Base-by-base conservation (phyloP, 176 grass and related monocot species). In the Poa annua region DNA sequence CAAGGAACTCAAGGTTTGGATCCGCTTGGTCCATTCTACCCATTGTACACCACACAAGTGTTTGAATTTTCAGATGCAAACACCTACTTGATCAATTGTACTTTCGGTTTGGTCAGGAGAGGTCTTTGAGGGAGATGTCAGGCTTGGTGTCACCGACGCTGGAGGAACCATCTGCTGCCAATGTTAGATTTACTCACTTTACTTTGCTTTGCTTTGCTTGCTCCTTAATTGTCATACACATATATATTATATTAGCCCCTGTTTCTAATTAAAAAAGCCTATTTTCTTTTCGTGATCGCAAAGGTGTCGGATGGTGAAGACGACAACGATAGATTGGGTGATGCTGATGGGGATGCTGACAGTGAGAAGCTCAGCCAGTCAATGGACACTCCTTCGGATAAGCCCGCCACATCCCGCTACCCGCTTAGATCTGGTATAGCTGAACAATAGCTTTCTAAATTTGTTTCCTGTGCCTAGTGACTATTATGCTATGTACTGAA, bases 301-400 rank as follows among this genome's bases (percentile, higher is more conserved):
- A 84, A 88, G 96, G 68, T 86, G 19, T 90, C 76, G 0, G 92
- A 98, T 11, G 96, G 96, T 14, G 87, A 93, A 71, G 89, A 98
- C 2, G 95, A 93, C 1, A 92, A 92, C 32, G 88, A 89, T 7
- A 91, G 83, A 79, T 73, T 77, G 29, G 84, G 44, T 3, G 89
- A 93, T 33, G 82, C 82, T 2, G 84, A 78, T 2, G 88, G 60
- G 17, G 87, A 98, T 24, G 57, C 81, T 0, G 96, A 91, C 19
- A 78, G 77, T 0, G 91, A 93, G 52, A 96, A 93, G 70, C 85
- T 79, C 17, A 87, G 80, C 44, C 77, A 77, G 26, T 74, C 78
- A 0, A 2, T 80, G 1, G 88, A 85, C 68, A 68, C 60, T 71
- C 39, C 75, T 14, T 84, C 85, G 53, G 82, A 84, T 82, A 89